Evolutionary conservation across 2,329 filamentous ascomycete genomes (phyloP).

Genomic region (Rutstroemia sp.): DNA sequence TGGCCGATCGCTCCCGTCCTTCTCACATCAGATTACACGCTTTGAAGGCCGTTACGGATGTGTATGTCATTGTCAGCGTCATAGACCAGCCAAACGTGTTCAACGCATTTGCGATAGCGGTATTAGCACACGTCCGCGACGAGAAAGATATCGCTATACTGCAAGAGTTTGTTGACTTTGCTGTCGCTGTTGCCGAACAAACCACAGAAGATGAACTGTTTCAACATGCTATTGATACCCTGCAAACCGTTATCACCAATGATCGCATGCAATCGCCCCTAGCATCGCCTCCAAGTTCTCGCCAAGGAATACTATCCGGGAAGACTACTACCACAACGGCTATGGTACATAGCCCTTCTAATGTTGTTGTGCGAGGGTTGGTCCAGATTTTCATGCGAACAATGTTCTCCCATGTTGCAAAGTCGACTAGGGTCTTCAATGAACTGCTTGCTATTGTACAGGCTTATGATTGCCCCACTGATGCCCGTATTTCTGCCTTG

Average conservation of each 20-base stretch:
- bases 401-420: conserved; percentile 57
- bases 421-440: conserved; percentile 56
- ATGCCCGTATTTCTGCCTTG: conserved; percentile 67
- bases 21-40: conserved; percentile 55
- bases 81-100: conserved; percentile 50
- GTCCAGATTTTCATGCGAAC: conserved; percentile 70
- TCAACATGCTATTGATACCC: conserved; percentile 45
- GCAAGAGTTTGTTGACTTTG: conserved; percentile 55
- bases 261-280: conserved; percentile 38
- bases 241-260: conserved; percentile 43
- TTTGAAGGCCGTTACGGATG: conserved; percentile 48
- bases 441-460: conserved; percentile 57
- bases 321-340: conserved; percentile 11
- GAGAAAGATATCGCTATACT: conserved; percentile 61
- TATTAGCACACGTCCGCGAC: conserved; percentile 52
- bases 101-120: conserved; percentile 49
- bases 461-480: conserved; percentile 51
- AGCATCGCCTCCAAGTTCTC: conserved; percentile 24
- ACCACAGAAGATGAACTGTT: conserved; percentile 53
- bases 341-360: conserved; percentile 47
- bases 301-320: conserved; percentile 18
- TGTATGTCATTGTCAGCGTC: conserved; percentile 39
- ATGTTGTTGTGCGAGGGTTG: conserved; percentile 64
- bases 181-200: conserved; percentile 52
- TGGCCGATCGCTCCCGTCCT: conserved; percentile 53